A percentile compares a stretch with the other conserved stretches of the same genome.
Conservation (phyloP, 192 early-diverging fungal species). For the Backusella liffmaniae region DNA sequence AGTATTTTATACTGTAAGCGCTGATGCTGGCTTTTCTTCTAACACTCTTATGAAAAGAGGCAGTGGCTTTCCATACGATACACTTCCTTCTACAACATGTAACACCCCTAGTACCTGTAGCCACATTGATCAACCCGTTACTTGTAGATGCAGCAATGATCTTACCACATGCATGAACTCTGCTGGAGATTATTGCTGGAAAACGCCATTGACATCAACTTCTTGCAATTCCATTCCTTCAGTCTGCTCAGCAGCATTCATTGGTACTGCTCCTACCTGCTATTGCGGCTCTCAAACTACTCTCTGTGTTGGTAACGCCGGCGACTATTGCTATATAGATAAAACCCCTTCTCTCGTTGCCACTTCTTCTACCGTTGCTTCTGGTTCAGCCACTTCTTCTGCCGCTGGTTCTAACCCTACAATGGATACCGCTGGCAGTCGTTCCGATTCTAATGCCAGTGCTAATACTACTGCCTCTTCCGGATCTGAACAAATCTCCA, state of each 20-base stretch:
- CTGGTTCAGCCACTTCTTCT: slow-evolving; percentile 1
- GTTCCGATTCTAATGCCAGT: background rate
- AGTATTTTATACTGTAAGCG: background rate
- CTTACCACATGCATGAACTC: slow-evolving; percentile 11
- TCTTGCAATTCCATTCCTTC: slow-evolving; percentile 23
- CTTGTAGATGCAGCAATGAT: slow-evolving; percentile 25
- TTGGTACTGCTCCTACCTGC: slow-evolving; percentile 10
- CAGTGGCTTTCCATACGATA: slow-evolving; percentile 16
- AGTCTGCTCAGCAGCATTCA: background rate
- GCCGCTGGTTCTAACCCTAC: background rate
- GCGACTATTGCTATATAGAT: slow-evolving; percentile 18
- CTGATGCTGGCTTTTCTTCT: background rate
- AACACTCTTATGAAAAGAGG: slow-evolving; percentile 16
- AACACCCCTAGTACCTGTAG: slow-evolving; percentile 1
- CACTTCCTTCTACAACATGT: slow-evolving; percentile 16
- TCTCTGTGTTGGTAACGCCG: slow-evolving; percentile 18
- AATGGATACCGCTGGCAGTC: background rate
- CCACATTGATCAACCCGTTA: background rate
- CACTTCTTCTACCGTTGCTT: slow-evolving; percentile 2
- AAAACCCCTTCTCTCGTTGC: background rate
- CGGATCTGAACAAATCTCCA: background rate
- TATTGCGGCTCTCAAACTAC: slow-evolving; percentile 13
- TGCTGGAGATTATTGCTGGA: slow-evolving; percentile 24
- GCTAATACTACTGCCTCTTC: background rate
- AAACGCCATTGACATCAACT: background rate